Evolutionary conservation across 2,329 filamentous ascomycete genomes (phyloP).

Genomic region (Nemania abortiva): DNA sequence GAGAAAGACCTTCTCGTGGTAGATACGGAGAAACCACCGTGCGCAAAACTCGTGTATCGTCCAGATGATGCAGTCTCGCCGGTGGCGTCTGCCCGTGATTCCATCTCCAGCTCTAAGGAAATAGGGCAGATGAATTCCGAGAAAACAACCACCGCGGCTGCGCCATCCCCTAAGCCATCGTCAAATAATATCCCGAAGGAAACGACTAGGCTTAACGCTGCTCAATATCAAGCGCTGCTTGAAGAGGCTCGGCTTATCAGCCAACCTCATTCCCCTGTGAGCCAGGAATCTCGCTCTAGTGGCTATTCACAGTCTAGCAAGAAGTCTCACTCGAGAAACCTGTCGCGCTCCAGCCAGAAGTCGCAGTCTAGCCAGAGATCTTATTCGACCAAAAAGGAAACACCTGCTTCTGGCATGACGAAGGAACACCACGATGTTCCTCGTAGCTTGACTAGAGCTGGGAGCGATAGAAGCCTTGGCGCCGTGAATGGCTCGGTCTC

Average conservation of each 20-base stretch:
- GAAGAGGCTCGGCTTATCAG: conserved; percentile 8
- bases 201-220: neutral
- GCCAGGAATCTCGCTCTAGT: conserved; percentile 14
- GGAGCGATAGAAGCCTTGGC: conserved; percentile 19
- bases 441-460: conserved; percentile 1
- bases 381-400: neutral
- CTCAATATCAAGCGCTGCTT: conserved; percentile 4
- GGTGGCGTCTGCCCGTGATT: conserved; percentile 24
- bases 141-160: neutral
- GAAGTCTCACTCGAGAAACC: conserved; percentile 12
- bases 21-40: conserved; percentile 65
- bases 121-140: neutral
- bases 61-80: conserved; percentile 44
- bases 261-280: conserved; percentile 13
- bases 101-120: neutral
- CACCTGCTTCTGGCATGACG: neutral
- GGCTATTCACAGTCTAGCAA: conserved; percentile 21
- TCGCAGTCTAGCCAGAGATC: conserved; percentile 7
- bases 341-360: conserved; percentile 9
- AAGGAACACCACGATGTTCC: conserved; percentile 10
- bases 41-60: conserved; percentile 59
- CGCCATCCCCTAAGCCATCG: conserved; percentile 4
- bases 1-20: conserved; percentile 76
- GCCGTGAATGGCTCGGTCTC: conserved; percentile 13
- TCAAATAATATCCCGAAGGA: neutral